Base-by-base conservation (phyloP, 495 filamentous ascomycete species). In the Peziza echinospora region DNA sequence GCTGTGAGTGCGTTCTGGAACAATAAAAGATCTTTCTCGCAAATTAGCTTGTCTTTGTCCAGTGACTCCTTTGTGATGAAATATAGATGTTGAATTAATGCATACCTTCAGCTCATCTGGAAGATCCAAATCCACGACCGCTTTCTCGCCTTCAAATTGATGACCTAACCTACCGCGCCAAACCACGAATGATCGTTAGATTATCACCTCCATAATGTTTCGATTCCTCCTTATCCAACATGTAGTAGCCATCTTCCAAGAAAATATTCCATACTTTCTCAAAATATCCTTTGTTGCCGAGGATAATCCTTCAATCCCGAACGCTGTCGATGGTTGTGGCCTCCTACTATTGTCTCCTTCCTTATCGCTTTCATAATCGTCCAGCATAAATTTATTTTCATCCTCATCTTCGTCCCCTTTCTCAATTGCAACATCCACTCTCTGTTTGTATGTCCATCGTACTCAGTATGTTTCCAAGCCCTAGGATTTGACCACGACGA, bases 1-100 rank as follows among this genome's bases (percentile, higher is more conserved):
- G 63, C 55, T 97, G 89, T 0, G 89, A 96, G 55, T 97, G 89
- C 1, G 89, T 97, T 53, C 89, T 70, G 11, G 89, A 96, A 48
- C 86, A 93, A 60, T 81, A 96, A 60, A 82, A 93, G 22, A 97
- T 82, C 69, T 76, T 45, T 6, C 8, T 44, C 9, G 48, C 25
- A 23, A 17, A 46, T 26, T 5, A 45, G 42, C 13, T 26, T 67
- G 60, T 4, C n/a, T n/a, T n/a, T n/a, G n/a, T n/a, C n/a, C n/a
- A n/a, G n/a, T n/a, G n/a, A n/a, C n/a, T n/a, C n/a, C n/a, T n/a
- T n/a, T n/a, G n/a, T n/a, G 51, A 37, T 44, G 64, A 60, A 8
- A 8, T 8, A 8, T 34, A 34, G 8, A 8, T 34, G 26, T 34
- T 8, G 30, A 26, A 49, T 39, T 24, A 39, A 49, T 5, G n/a